Evolutionary conservation across 805 yeast genomes (phyloP).

Genomic region (Pichia cabralensis): DNA sequence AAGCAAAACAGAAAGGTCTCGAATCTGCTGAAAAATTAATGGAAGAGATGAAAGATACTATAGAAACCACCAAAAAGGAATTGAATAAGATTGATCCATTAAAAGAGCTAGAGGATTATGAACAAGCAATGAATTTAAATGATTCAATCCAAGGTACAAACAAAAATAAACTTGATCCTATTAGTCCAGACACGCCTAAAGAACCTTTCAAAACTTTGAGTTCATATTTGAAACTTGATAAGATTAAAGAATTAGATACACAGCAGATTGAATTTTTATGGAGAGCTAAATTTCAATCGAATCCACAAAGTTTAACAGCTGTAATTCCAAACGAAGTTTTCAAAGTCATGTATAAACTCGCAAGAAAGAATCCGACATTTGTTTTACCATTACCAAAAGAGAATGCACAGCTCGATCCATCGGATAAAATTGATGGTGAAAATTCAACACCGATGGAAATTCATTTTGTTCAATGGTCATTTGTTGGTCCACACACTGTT

Average conservation of each 20-base stretch:
- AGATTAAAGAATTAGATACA: conserved; percentile 42
- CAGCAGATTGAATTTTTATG: conserved; percentile 73
- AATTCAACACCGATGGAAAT: conserved; percentile 58
- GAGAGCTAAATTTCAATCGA: conserved; percentile 73
- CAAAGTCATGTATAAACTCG: conserved; percentile 51
- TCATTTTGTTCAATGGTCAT: conserved; percentile 90
- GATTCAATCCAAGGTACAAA: conserved; percentile 12
- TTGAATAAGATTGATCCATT: conserved; percentile 61
- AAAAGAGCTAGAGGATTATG: conserved; percentile 47
- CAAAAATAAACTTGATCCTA: conserved; percentile 30
- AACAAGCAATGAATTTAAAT: conserved; percentile 16
- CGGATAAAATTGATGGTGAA: conserved; percentile 22
- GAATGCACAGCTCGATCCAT: no score
- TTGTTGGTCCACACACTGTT: conserved; percentile 71
- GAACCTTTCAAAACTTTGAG: conserved; percentile 61
- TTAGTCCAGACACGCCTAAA: conserved; percentile 18
- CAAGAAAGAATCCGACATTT: conserved; percentile 69
- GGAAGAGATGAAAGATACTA: conserved; percentile 49
- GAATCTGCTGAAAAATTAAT: conserved; percentile 48
- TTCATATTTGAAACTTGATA: conserved; percentile 62
- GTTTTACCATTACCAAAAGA: conserved; percentile 82
- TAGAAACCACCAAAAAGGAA: conserved; percentile 45
- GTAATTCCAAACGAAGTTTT: conserved; percentile 48
- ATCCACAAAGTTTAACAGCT: conserved; percentile 56
- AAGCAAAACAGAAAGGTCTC: conserved; percentile 34